phyloP scores from a whole-genome alignment of 306 rosid species.

The Prosopis cineraria region DNA sequence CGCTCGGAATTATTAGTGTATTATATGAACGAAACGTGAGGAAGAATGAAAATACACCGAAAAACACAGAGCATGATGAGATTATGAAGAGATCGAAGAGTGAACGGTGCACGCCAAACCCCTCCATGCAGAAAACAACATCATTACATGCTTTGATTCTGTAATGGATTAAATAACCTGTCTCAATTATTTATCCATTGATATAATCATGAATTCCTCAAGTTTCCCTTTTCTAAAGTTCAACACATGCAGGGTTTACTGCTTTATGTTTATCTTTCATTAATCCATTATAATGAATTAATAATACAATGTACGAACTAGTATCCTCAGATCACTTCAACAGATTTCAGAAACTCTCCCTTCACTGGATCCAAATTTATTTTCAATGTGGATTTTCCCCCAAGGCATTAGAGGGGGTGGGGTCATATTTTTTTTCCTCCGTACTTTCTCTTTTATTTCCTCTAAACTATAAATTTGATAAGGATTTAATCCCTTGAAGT shows the following conservation, averaged over 20 bases:
- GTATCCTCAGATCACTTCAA: background rate
- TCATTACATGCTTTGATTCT: constrained; percentile 48
- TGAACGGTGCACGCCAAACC: constrained; percentile 61
- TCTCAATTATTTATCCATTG: constrained; percentile 32
- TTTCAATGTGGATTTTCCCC: too few relatives aligned
- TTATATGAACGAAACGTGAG: background rate
- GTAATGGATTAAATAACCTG: constrained; percentile 29
- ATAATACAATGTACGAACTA: background rate
- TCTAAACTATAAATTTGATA: too few relatives aligned
- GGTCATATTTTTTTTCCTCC: too few relatives aligned
- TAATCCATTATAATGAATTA: too few relatives aligned
- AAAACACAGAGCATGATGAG: constrained; percentile 29
- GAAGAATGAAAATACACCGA: background rate
- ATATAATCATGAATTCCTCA: background rate
- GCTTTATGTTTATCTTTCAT: background rate
- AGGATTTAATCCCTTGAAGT: too few relatives aligned
- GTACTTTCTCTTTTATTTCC: too few relatives aligned
- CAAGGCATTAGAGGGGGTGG: too few relatives aligned
- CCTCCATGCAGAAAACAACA: constrained; percentile 67
- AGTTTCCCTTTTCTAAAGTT: background rate
- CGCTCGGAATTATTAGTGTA: constrained; percentile 31
- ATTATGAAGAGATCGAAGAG: background rate
- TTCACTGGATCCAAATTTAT: too few relatives aligned
- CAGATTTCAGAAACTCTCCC: too few relatives aligned
- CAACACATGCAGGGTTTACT: background rate